Evolutionary conservation across 306 rosid genomes (phyloP), one percentile per base, ranked within the genome.

Genomic region (Morella rubra): DNA sequence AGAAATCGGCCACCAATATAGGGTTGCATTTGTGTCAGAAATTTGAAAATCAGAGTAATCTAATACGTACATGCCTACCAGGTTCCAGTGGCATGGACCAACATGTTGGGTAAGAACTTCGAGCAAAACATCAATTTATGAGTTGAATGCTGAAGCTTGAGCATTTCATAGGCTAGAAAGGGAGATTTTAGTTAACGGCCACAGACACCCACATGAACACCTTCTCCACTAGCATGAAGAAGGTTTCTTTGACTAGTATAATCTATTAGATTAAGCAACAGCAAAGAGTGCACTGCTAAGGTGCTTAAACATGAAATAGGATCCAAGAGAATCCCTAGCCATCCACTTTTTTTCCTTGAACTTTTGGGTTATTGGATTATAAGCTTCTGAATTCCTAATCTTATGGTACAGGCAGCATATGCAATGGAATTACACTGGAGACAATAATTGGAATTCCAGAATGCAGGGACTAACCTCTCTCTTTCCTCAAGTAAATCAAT

Each of bases 401-500:
- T 61, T 18, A 61, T 32, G 32, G 27, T 12, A 61, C 32, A 24
- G 50, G 54, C 65, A 11, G 77, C 45, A 72, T 19, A 27, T 6
- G n/a, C 14, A 61, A 61, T 61, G 42, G 44, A 50, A 79, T 44
- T 49, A 49, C 20, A 52, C 50, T 53, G 16, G 79, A 79, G 73
- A 67, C 74, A 72, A 59, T 59, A 18, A 77, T 53, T 15, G 65
- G n/a, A 69, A 55, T 12, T 22, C 9, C 40, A 69, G 58, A 22
- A 90, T 84, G 24, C 2, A 32, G 37, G 37, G 37, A 32, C 37
- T 32, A 32, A 92, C 98, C 97, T 89, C 59, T 89, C 89, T 80
- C 96, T 86, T 86, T 94, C 96, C 81, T 85, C 95, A 19, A 79
- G 71, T 65, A 92, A 85, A 86, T 86, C 91, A 79, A 75, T 75